Evolutionary conservation across 2,329 filamentous ascomycete species (phyloP).

Genomic region (Thelonectria rubi): DNA sequence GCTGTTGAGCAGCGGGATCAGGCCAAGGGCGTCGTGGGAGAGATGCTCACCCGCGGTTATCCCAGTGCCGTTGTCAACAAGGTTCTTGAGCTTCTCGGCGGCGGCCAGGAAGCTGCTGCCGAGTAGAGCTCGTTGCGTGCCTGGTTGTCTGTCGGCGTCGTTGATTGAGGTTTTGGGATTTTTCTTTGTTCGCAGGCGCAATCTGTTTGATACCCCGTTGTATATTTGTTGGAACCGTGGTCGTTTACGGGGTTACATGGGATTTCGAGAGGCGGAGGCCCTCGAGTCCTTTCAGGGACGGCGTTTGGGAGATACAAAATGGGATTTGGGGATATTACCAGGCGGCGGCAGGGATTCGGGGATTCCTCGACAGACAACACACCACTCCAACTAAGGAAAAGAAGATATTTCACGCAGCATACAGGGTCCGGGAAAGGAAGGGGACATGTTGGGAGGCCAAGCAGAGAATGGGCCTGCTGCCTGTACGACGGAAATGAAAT

Average conservation of each 20-base stretch:
- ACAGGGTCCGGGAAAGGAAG: conserved; percentile 29
- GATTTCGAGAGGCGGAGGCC: conserved; percentile 32
- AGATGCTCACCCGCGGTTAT: conserved; percentile 92
- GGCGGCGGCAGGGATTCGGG: conserved; percentile 39
- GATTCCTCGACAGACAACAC: conserved; percentile 56
- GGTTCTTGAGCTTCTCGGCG: conserved; percentile 87
- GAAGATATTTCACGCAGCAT: conserved; percentile 44
- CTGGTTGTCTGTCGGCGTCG: conserved; percentile 6
- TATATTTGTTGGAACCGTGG: conserved; percentile 33
- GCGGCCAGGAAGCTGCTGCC: conserved; percentile 53
- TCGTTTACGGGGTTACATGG: conserved; percentile 35
- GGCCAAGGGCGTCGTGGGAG: conserved; percentile 82
- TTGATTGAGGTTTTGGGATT: conserved; percentile 26
- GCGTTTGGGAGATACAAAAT: conserved; percentile 43
- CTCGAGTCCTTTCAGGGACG: conserved; percentile 37
- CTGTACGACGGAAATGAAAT: conserved; percentile 43
- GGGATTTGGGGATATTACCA: conserved; percentile 31
- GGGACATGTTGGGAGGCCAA: conserved; percentile 29
- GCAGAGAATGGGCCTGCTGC: conserved; percentile 43
- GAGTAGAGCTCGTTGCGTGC: conserved; percentile 33
- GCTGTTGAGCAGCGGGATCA: conserved; percentile 80
- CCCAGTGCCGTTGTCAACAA: conserved; percentile 92
- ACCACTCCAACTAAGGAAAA: conserved; percentile 55
- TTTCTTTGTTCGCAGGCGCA: conserved; percentile 41
- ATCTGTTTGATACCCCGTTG: conserved; percentile 46